Percentiles rank a stretch among this genome's conserved stretches.
phyloP scores from a whole-genome alignment of 116 monocot genomes.

The Cymodocea nodosa region DNA sequence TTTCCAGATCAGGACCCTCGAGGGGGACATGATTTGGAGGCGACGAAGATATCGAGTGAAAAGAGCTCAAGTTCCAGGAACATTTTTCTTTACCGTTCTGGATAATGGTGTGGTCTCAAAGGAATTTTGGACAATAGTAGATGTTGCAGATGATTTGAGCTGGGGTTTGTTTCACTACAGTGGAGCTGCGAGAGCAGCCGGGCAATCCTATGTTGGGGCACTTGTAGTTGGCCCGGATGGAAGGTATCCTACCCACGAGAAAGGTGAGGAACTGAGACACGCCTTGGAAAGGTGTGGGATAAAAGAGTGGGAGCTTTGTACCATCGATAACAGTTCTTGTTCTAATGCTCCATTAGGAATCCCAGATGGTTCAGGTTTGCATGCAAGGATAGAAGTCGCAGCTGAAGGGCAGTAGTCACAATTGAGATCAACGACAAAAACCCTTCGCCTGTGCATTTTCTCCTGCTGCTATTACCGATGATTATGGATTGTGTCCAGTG shows the following conservation, averaged over 20 bases:
- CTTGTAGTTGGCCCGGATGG: constrained; percentile 88
- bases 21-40: constrained; percentile 59
- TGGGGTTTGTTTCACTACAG: constrained; percentile 92
- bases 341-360: constrained; percentile 42
- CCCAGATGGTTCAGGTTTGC: constrained; percentile 66
- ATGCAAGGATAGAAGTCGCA: constrained; percentile 19
- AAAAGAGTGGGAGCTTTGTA: constrained; percentile 76
- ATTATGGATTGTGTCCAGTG: no score
- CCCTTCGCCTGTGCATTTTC: no score
- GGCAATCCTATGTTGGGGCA: constrained; percentile 69
- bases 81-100: constrained; percentile 65
- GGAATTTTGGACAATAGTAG: constrained; percentile 85
- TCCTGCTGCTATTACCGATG: no score
- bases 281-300: constrained; percentile 70
- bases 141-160: constrained; percentile 64
- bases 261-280: constrained; percentile 21
- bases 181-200: constrained; percentile 69
- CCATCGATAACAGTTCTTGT: constrained; percentile 60
- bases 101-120: constrained; percentile 84
- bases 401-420: no score
- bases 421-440: no score
- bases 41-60: constrained; percentile 53
- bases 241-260: constrained; percentile 29
- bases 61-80: constrained; percentile 58
- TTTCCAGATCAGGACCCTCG: constrained; percentile 67